These are phyloP conservation scores for Anisodus tanguticus DNA, from an alignment of 257 asterid genomes.

Conservation along the genomic window DNA sequence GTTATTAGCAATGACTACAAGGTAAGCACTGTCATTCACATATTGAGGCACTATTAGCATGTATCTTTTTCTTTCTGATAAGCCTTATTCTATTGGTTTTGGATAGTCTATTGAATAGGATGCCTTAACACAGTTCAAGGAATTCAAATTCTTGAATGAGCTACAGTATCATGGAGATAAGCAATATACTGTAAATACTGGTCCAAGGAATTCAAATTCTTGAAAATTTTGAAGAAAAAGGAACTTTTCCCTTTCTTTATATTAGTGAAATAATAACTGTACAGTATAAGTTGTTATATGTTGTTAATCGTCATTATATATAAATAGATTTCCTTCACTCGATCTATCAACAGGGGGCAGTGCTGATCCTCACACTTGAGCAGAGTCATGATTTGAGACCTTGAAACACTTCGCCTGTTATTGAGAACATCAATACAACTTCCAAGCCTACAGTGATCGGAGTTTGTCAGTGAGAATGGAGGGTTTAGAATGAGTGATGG, in stretches of 20 bases:
- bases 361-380: constrained; percentile 54
- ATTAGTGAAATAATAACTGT: constrained; percentile 26
- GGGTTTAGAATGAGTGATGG: constrained; percentile 76
- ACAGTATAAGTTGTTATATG: constrained; percentile 20
- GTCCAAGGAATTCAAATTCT: background rate
- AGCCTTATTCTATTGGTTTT: background rate
- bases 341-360: constrained; percentile 31
- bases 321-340: background rate
- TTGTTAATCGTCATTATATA: constrained; percentile 26
- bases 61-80: background rate
- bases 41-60: too few species aligned
- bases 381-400: constrained; percentile 62
- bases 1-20: background rate
- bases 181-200: background rate
- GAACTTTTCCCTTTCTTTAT: background rate
- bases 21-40: background rate
- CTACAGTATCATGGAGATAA: background rate
- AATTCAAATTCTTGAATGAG: background rate
- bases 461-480: constrained; percentile 74
- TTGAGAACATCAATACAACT: constrained; percentile 65
- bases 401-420: constrained; percentile 65
- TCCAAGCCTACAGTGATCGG: constrained; percentile 66
- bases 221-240: background rate
- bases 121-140: background rate
- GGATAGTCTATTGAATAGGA: background rate